Evolutionary conservation across 1,139 yeast species (phyloP).

Genomic region (Yamadazyma buinensis): DNA sequence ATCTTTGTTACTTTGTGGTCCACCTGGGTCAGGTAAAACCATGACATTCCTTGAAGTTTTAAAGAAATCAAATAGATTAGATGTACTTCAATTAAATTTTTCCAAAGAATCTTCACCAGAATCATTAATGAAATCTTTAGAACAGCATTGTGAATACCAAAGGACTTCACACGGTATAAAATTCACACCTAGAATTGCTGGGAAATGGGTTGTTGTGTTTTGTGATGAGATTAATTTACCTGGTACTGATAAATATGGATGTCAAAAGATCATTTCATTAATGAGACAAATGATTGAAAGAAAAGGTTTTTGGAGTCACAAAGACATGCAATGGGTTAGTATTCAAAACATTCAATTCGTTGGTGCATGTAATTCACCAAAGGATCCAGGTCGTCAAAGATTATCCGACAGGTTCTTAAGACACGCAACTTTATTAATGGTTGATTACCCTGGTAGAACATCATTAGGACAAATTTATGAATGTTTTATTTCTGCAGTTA

Average conservation of each 20-base stretch:
- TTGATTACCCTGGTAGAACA: slow-evolving; percentile 71
- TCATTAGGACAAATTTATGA: slow-evolving; percentile 69
- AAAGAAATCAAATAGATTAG: slow-evolving; percentile 53
- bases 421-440: slow-evolving; percentile 64
- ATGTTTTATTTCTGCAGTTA: slow-evolving; percentile 52
- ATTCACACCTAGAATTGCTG: slow-evolving; percentile 58
- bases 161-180: slow-evolving; percentile 48
- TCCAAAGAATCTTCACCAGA: slow-evolving; percentile 76
- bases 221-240: slow-evolving; percentile 94
- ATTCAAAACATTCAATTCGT: slow-evolving; percentile 73
- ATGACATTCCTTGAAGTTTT: slow-evolving; percentile 80
- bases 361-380: slow-evolving; percentile 92
- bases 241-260: slow-evolving; percentile 64
- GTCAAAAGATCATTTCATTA: slow-evolving; percentile 72
- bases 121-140: slow-evolving; percentile 60
- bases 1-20: slow-evolving; percentile 82
- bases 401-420: slow-evolving; percentile 66
- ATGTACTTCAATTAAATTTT: slow-evolving; percentile 70
- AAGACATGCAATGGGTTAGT: slow-evolving; percentile 62
- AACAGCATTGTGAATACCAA: slow-evolving; percentile 67
- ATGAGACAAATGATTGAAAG: slow-evolving; percentile 73
- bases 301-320: slow-evolving; percentile 72
- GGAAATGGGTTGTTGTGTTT: slow-evolving; percentile 77
- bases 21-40: slow-evolving; percentile 97
- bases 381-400: slow-evolving; percentile 69